Evolutionary conservation across 163 green algal genomes (phyloP).

Genomic region (Chlamydomonas reinhardtii): DNA sequence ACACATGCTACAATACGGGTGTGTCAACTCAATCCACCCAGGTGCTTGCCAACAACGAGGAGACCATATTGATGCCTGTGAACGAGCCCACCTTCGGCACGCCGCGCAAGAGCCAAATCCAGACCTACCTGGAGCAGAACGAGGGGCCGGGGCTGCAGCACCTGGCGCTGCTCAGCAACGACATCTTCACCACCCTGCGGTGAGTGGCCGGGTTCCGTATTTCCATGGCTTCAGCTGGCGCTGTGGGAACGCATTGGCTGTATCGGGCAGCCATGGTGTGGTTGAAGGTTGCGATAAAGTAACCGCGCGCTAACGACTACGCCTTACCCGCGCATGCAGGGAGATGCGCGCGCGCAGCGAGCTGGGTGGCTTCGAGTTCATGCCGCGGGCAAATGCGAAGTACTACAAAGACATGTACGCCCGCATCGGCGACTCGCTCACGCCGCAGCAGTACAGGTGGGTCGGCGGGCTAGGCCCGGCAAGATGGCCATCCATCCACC

Average conservation of each 20-base stretch:
- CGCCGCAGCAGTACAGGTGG: constrained; percentile 80
- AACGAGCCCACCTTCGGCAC: constrained; percentile 99
- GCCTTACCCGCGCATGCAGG: too few species aligned
- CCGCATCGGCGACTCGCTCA: constrained; percentile 86
- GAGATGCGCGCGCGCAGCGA: constrained; percentile 82
- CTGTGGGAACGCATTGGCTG: too few species aligned
- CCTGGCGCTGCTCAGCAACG: constrained; percentile 94
- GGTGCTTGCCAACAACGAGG: constrained; percentile 55
- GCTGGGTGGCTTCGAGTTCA: constrained; percentile 97
- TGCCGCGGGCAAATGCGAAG: constrained; percentile 75
- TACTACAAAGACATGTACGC: constrained; percentile 92
- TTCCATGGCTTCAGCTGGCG: too few species aligned
- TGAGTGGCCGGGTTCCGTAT: constrained; percentile 4
- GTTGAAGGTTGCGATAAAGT: too few species aligned
- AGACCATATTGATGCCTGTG: constrained; percentile 94
- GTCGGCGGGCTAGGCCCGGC: too few species aligned
- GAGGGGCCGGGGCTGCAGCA: constrained; percentile 97
- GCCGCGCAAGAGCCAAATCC: constrained; percentile 89
- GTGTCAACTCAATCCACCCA: neutral
- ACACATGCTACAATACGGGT: too few species aligned
- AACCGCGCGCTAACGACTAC: too few species aligned
- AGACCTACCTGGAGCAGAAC: constrained; percentile 99
- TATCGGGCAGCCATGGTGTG: too few species aligned
- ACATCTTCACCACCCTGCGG: constrained; percentile 92
- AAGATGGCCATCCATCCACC: too few species aligned